These are phyloP conservation scores for Acrodontium crateriforme DNA, from an alignment of 2,329 filamentous ascomycete species.

Conservation along the genomic window DNA sequence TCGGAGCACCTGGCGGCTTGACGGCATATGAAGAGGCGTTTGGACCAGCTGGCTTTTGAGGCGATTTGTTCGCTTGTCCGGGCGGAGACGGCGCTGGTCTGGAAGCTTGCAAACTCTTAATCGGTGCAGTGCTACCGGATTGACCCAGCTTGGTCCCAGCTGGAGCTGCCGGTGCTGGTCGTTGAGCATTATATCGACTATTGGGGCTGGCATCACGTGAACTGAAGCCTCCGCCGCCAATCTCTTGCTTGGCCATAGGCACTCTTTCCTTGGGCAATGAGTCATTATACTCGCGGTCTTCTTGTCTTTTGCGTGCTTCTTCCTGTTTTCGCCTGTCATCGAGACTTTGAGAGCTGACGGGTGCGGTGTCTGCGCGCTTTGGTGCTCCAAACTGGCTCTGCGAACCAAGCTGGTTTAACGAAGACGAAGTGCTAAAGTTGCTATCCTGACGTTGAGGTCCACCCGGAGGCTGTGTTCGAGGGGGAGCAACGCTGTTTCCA, in stretches of 20 bases:
- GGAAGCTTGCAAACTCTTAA: constrained; percentile 51
- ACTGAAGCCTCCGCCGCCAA: constrained; percentile 54
- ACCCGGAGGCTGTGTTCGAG: constrained; percentile 31
- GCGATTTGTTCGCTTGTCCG: constrained; percentile 16
- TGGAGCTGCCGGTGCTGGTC: constrained; percentile 52
- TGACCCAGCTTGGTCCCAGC: constrained; percentile 15
- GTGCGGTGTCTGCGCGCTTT: constrained; percentile 20
- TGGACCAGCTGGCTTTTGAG: constrained; percentile 12
- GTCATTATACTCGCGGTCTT: constrained; percentile 64
- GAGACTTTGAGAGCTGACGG: constrained; percentile 10
- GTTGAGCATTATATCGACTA: constrained; percentile 70
- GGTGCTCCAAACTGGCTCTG: constrained; percentile 13
- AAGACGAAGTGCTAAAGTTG: constrained; percentile 23
- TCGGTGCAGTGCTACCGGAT: constrained; percentile 13
- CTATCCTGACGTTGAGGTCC: constrained; percentile 32
- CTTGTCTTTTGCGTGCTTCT: constrained; percentile 45
- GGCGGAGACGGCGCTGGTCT: constrained; percentile 32
- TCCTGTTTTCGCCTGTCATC: constrained; percentile 24
- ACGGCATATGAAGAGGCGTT: constrained; percentile 17
- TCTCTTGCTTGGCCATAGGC: constrained; percentile 76
- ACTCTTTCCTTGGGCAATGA: constrained; percentile 70
- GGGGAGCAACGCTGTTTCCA: constrained; percentile 35
- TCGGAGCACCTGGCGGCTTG: constrained; percentile 12
- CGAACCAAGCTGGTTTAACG: no score
- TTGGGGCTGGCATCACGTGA: constrained; percentile 30